A percentile compares a stretch with the other conserved stretches of the same genome.
Conservation (phyloP, 371 early-diverging fungal genomes). For the Mortierella sp. region DNA sequence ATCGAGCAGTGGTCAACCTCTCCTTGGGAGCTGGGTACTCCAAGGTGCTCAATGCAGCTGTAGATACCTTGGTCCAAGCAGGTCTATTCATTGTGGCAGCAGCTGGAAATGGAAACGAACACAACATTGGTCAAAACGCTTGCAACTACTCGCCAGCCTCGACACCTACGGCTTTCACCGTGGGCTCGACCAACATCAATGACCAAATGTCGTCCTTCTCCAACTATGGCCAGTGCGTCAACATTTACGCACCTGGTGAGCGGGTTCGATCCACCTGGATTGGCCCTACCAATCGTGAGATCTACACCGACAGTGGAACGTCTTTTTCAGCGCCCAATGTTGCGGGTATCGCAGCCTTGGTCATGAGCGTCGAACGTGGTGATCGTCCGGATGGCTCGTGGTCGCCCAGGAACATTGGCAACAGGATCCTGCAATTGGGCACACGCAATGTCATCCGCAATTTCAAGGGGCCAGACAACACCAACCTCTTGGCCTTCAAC, state of each 20-base stretch:
- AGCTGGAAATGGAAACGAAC: slow-evolving; percentile 70
- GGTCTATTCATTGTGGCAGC: slow-evolving; percentile 70
- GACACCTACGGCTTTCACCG: slow-evolving; percentile 64
- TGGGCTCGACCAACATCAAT: slow-evolving; percentile 68
- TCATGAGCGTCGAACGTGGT: slow-evolving; percentile 52
- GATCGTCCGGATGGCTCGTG: slow-evolving; percentile 46
- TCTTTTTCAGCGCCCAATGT: slow-evolving; percentile 89
- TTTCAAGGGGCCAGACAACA: slow-evolving; percentile 49
- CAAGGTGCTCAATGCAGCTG: slow-evolving; percentile 62
- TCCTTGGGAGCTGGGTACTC: slow-evolving; percentile 56
- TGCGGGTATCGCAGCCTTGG: slow-evolving; percentile 77
- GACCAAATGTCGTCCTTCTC: slow-evolving; percentile 76
- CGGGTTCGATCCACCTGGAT: slow-evolving; percentile 63
- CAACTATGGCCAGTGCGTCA: slow-evolving; percentile 81
- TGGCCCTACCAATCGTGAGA: slow-evolving; percentile 48
- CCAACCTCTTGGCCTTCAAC: slow-evolving; percentile 49
- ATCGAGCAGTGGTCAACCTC: slow-evolving; percentile 46
- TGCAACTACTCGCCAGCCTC: slow-evolving; percentile 76
- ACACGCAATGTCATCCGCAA: slow-evolving; percentile 37
- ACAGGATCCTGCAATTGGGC: slow-evolving; percentile 45
- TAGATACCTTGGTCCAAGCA: slow-evolving; percentile 53
- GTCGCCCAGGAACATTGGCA: slow-evolving; percentile 41
- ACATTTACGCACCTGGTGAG: slow-evolving; percentile 73
- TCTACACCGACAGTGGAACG: slow-evolving; percentile 78
- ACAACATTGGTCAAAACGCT: slow-evolving; percentile 64